Conservation (phyloP, 345 rosid genomes). For the Eucalyptus melliodora region DNA sequence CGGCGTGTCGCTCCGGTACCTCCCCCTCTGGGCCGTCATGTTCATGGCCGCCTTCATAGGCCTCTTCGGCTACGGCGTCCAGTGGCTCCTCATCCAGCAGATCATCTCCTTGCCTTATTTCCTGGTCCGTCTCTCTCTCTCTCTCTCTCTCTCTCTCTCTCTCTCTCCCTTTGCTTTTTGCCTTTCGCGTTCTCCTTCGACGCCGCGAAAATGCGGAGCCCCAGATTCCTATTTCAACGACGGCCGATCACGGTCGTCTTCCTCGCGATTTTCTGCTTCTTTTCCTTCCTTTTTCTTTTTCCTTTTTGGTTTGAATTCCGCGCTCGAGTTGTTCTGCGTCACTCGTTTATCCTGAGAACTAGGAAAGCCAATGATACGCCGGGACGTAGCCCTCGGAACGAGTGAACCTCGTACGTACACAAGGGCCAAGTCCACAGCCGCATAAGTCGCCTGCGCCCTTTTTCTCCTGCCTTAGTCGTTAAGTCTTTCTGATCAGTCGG, state of each 20-base stretch:
- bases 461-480: not conserved
- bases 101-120: constrained; percentile 46
- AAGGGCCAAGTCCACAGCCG: not conserved
- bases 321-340: not conserved
- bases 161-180: not conserved
- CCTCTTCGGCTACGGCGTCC: constrained; percentile 47
- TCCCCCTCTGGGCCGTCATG: constrained; percentile 56
- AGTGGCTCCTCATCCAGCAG: constrained; percentile 52
- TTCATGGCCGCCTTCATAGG: constrained; percentile 44
- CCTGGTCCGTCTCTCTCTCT: constrained; percentile 43
- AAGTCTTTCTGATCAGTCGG: not conserved
- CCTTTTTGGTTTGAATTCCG: too few relatives aligned
- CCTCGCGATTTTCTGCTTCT: not conserved
- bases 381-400: not conserved
- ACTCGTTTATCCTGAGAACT: not conserved
- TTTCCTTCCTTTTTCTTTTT: not conserved
- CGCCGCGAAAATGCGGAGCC: not conserved
- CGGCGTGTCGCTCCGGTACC: constrained; percentile 33
- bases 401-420: not conserved
- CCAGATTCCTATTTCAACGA: not conserved
- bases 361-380: not conserved
- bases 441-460: not conserved
- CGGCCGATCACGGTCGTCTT: not conserved
- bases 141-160: not conserved
- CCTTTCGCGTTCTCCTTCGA: not conserved